These are phyloP conservation scores for Agaricus subrufescens DNA, from an alignment of 768 basidiomycete species.

Conservation along the genomic window DNA sequence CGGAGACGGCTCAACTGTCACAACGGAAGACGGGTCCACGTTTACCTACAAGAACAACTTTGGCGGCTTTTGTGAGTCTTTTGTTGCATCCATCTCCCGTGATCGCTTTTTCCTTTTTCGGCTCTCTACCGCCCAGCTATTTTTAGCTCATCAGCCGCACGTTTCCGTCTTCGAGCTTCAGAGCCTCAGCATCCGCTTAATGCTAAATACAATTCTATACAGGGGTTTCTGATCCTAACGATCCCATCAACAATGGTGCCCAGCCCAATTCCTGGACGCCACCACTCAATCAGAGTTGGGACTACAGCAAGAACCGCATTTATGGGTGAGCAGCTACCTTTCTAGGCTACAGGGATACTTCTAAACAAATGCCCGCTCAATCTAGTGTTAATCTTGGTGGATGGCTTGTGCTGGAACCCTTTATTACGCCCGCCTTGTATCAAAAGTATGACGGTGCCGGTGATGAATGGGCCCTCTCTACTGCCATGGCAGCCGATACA, in stretches of 20 bases:
- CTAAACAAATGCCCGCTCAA: not conserved
- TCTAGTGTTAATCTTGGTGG: constrained; percentile 73
- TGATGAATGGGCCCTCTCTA: constrained; percentile 75
- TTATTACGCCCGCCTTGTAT: constrained; percentile 62
- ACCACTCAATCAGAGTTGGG: constrained; percentile 72
- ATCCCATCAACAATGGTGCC: constrained; percentile 75
- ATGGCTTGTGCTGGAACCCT: constrained; percentile 72
- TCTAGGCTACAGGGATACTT: not conserved
- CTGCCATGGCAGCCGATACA: constrained; percentile 55
- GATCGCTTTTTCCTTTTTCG: not conserved
- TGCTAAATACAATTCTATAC: constrained; percentile 7
- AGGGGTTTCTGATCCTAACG: constrained; percentile 65
- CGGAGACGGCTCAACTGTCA: constrained; percentile 64
- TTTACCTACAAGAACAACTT: constrained; percentile 78
- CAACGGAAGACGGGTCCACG: constrained; percentile 59
- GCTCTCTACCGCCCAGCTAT: not conserved
- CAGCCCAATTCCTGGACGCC: constrained; percentile 78
- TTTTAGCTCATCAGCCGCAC: not conserved
- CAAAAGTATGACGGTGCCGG: constrained; percentile 58
- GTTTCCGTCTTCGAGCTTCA: not conserved
- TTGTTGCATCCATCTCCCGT: constrained; percentile 1
- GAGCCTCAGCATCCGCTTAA: constrained; percentile 2
- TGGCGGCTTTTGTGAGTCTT: constrained; percentile 64
- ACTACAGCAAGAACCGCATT: constrained; percentile 56
- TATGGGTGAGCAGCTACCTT: constrained; percentile 41